phyloP scores from a whole-genome alignment of 2,329 filamentous ascomycete species.

The Talaromyces verruculosus region DNA sequence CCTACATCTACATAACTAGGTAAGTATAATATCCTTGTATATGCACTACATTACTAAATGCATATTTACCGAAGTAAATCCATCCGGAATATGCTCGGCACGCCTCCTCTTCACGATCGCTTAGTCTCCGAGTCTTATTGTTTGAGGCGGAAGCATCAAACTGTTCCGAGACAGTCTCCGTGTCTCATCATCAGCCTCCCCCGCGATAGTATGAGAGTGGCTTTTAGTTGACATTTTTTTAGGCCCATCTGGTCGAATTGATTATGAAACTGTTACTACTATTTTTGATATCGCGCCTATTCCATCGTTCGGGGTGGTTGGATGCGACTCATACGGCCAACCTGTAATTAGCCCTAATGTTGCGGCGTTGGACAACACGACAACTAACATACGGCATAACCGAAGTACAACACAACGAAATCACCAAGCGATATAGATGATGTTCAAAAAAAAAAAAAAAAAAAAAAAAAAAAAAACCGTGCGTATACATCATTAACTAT shows the following conservation, averaged over 20 bases:
- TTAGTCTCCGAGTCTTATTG: neutral
- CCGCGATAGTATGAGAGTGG: neutral
- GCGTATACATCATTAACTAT: neutral
- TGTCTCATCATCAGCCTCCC: constrained; percentile 1
- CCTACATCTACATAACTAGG: no score
- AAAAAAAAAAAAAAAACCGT: neutral
- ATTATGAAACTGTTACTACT: neutral
- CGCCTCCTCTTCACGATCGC: neutral
- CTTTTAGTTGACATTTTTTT: neutral
- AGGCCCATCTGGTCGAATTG: neutral
- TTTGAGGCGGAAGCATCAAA: constrained; percentile 14
- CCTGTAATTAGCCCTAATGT: neutral
- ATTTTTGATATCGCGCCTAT: neutral
- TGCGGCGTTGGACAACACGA: neutral
- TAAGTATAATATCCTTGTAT: neutral
- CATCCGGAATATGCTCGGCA: neutral
- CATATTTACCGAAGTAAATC: neutral
- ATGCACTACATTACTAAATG: neutral
- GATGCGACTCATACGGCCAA: neutral
- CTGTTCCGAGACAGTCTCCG: constrained; percentile 7
- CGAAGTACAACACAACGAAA: neutral
- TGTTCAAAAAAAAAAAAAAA: neutral
- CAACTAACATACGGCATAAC: neutral
- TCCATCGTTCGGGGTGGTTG: neutral
- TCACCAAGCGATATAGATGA: no score